Base-by-base conservation (phyloP, 2,329 filamentous ascomycete genomes). In the Ophiostoma triangulosporum region DNA sequence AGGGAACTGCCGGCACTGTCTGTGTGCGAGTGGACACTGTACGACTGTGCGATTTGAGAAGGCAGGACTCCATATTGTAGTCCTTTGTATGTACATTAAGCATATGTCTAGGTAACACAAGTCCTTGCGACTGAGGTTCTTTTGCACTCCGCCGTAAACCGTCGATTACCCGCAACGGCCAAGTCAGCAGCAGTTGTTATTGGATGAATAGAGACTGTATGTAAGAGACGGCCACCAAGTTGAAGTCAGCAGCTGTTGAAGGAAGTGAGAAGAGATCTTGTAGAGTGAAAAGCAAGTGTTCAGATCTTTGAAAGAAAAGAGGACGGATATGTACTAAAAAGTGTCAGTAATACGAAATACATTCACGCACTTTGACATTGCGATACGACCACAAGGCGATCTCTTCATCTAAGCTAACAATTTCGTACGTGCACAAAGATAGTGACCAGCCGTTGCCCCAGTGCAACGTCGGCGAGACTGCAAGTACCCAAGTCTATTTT, bases 31-130 rank as follows among this genome's bases (percentile, higher is more conserved):
- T 8, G 9, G 7, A 22, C 45, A 53, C 51, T 53, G 51, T 53
- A 12, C 33, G 26, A 17, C 51, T 53, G 50, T 27, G 26, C 48
- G 20, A 45, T 50, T 54, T 29, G 31, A 46, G 52, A 54, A 54
- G 52, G 52, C 17, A 31, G 12, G 15, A 36, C 35, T 36, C n/a
- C 35, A 36, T 52, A 45, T 49, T 15, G 32, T 36, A 8, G 12
- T 24, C 2, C 14, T 11, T 36, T 22, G 3, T 2, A 48, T 22
- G n/a, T n/a, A n/a, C n/a, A n/a, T n/a, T n/a, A n/a, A n/a, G n/a
- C n/a, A n/a, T n/a, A n/a, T n/a, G n/a, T n/a, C n/a, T n/a, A n/a
- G n/a, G n/a, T n/a, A n/a, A n/a, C n/a, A n/a, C n/a, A n/a, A n/a
- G n/a, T n/a, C n/a, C n/a, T n/a, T n/a, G n/a, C n/a, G n/a, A n/a